These are phyloP conservation scores for Fusarium odoratissimum DNA, from an alignment of 2,329 filamentous ascomycete genomes.

Conservation along the genomic window DNA sequence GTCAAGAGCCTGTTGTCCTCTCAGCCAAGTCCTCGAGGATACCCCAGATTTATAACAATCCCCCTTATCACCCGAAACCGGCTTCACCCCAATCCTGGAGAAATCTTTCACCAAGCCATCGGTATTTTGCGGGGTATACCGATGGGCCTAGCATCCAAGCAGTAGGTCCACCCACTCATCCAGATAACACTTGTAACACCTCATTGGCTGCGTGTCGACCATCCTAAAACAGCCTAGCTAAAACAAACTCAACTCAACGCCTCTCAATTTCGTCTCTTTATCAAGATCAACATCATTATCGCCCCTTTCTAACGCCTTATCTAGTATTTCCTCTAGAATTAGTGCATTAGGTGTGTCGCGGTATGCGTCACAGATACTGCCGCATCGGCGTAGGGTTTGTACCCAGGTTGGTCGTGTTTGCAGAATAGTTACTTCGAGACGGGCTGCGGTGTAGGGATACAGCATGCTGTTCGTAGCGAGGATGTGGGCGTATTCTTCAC, in stretches of 20 bases:
- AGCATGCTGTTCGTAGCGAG: conserved; percentile 44
- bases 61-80: background rate
- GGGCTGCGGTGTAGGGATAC: conserved; percentile 44
- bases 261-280: conserved; percentile 8
- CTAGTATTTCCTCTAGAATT: conserved; percentile 25
- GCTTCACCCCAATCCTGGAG: background rate
- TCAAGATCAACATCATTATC: conserved; percentile 33
- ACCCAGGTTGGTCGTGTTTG: conserved; percentile 31
- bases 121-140: background rate
- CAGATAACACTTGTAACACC: background rate
- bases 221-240: conserved; percentile 3
- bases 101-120: background rate
- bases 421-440: conserved; percentile 41
- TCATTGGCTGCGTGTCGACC: conserved; percentile 15
- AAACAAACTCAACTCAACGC: conserved; percentile 34
- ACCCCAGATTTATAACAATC: background rate
- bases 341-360: conserved; percentile 16
- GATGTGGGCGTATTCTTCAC: conserved; percentile 22
- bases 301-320: conserved; percentile 20
- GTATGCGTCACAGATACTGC: conserved; percentile 23
- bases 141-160: background rate
- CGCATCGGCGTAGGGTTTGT: conserved; percentile 1
- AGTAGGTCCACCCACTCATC: background rate
- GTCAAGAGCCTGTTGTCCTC: fast-evolving
- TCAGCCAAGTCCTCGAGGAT: background rate